Base-by-base conservation (phyloP, 192 early-diverging fungal genomes). In the Entomortierella beljakovae region DNA sequence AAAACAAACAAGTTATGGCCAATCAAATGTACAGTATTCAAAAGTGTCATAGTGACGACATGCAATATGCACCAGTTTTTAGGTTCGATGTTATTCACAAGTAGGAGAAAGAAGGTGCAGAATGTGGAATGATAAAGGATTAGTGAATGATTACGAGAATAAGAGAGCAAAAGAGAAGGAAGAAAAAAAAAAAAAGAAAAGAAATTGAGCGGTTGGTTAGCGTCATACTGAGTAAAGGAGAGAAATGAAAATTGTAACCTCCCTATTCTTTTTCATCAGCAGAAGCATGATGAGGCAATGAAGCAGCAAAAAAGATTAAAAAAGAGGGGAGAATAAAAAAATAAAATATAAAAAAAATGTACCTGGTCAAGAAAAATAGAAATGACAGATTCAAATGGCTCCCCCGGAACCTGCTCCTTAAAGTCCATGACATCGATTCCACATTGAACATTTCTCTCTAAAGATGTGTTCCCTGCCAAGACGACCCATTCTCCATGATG, bases 401-500 rank as follows among this genome's bases (percentile, higher is more conserved):
- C 66, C 43, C 56, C 68, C 56, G 57, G 64, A 13, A 68, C 37
- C 23, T 84, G 84, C 26, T 71, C 56, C 58, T 87, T 70, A 33
- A 84, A 71, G 52, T 79, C 81, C 61, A 82, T 82, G 29, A 88
- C 80, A 74, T 90, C 88, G 6, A 88, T 71, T 10, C 88, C 88
- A 33, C 82, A 64, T 18, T 46, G 54, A 67, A 62, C 59, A 3
- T 29, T 80, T 32, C 31, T 70, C 23, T 58, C 73, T 26, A 43
- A 28, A 40, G 70, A 81, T 48, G 55, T 73, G 50, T 64, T 46
- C 20, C 86, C 84, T 31, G 76, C 86, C 15, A 87, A 42, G n/a
- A 87, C 69, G 42, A 90, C 87, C 86, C 86, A 90, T 61, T 87
- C 80, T 34, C 87, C 88, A 72, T 90, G 87, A 62, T 90, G 88